Base-by-base conservation (phyloP, 192 early-diverging fungal species). In the Gorgonomyces haynaldii region DNA sequence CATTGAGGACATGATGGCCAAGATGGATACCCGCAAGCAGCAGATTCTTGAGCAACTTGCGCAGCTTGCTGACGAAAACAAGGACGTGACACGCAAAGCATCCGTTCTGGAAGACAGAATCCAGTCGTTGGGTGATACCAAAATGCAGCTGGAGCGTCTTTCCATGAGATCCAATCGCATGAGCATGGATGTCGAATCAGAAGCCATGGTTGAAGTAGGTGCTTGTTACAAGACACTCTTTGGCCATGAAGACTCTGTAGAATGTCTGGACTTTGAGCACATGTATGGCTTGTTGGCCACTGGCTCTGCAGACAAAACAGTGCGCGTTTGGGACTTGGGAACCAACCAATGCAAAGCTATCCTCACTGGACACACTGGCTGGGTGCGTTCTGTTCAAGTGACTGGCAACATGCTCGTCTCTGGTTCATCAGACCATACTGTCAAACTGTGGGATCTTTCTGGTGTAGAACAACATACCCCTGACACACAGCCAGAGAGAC, bases 181-280 rank as follows among this genome's bases (percentile, higher is more conserved):
- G n/a, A 44, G 40, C 5, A 42, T 50, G 16, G 17, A 4, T n/a
- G 48, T 20, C 17, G 48, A 50, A 22, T 50, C 48, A n/a, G 17
- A 20, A 16, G 23, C 42, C 27, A 53, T 61, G 40, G 26, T 56
- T 48, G 52, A 54, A 25, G 51, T 51, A 12, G 37, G 35, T 26
- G 54, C 60, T 25, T 67, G 65, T 37, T 25, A 56, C 35, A 54
- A 50, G 42, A 68, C 62, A 2, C 47, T 63, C 24, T 63, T 52
- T 38, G 68, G 68, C 24, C 68, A 70, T 45, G 38, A 35, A 0
- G 68, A 70, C 36, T 57, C 58, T 42, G 50, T 70, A 3, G 57
- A 71, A 47, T 61, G 62, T 42, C 21, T 70, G 2, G 61, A 70
- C 40, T 70, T 70, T 54, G 68, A 70, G 20, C 58, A 40, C 46